Conservation (phyloP, 1,284 basidiomycete species). For the Clitocybe nebularis region DNA sequence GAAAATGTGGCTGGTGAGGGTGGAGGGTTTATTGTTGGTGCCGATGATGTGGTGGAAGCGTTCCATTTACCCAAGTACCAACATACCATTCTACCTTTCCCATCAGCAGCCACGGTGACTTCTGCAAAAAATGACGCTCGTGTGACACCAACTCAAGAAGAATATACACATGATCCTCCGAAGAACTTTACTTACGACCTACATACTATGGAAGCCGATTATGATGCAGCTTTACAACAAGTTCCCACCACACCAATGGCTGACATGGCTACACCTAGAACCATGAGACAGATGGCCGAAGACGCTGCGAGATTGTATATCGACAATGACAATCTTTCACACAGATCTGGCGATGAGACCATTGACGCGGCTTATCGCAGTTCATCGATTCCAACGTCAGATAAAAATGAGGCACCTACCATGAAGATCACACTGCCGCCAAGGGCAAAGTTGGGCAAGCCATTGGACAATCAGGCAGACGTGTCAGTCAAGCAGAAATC, state of each 20-base stretch:
- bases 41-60: slow-evolving; percentile 69
- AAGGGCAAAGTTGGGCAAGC: slow-evolving; percentile 7
- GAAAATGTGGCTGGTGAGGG: slow-evolving; percentile 24
- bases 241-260: slow-evolving; percentile 13
- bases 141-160: slow-evolving; percentile 7
- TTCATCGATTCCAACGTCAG: slow-evolving; percentile 9
- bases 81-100: slow-evolving; percentile 28
- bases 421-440: slow-evolving; percentile 6
- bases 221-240: slow-evolving; percentile 32
- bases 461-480: too few relatives aligned
- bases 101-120: neutral
- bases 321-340: too few relatives aligned
- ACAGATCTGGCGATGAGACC: slow-evolving; percentile 15
- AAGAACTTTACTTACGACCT: slow-evolving; percentile 28
- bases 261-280: slow-evolving; percentile 40
- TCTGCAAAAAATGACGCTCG: neutral
- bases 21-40: slow-evolving; percentile 65
- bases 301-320: slow-evolving; percentile 26
- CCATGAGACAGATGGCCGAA: slow-evolving; percentile 67
- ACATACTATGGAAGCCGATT: slow-evolving; percentile 28
- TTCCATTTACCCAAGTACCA: slow-evolving; percentile 64
- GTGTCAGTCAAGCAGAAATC: slow-evolving; percentile 1
- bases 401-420: slow-evolving; percentile 1
- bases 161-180: slow-evolving; percentile 7
- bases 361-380: slow-evolving; percentile 11